These are phyloP conservation scores for Magnaporthiopsis poae DNA, from an alignment of 2,329 filamentous ascomycete genomes.

Conservation along the genomic window DNA sequence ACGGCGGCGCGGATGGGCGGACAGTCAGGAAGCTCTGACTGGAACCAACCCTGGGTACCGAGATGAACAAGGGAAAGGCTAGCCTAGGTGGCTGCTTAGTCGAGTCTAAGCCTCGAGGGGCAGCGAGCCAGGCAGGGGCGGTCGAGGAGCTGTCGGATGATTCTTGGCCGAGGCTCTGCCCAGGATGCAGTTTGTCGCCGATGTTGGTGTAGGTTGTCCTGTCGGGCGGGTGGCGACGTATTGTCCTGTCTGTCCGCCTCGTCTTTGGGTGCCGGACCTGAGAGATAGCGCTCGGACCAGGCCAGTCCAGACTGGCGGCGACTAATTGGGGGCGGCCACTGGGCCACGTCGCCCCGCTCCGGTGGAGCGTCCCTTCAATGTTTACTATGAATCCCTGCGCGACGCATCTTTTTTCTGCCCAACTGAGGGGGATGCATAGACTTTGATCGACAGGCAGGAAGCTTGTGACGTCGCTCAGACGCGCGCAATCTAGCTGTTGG, in stretches of 20 bases:
- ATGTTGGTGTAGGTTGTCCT: too few species aligned
- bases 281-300: not conserved
- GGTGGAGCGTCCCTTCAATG: not conserved
- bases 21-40: not conserved
- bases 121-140: not conserved
- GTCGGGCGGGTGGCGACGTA: not conserved
- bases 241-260: not conserved
- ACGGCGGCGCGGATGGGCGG: not conserved
- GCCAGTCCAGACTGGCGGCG: too few species aligned
- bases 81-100: not conserved
- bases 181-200: too few species aligned
- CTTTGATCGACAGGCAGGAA: not conserved
- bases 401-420: not conserved
- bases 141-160: not conserved
- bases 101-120: too few species aligned
- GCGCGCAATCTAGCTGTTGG: not conserved
- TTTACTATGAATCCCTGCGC: conserved; percentile 1
- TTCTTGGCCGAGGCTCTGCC: not conserved
- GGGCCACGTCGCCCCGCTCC: not conserved
- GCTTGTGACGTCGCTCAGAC: not conserved
- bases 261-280: not conserved
- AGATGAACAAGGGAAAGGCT: not conserved
- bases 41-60: not conserved
- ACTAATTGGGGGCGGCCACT: not conserved
- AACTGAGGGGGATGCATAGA: not conserved